Evolutionary conservation across 2,329 filamentous ascomycete genomes (phyloP).

Genomic region (Verticillium nubilum): DNA sequence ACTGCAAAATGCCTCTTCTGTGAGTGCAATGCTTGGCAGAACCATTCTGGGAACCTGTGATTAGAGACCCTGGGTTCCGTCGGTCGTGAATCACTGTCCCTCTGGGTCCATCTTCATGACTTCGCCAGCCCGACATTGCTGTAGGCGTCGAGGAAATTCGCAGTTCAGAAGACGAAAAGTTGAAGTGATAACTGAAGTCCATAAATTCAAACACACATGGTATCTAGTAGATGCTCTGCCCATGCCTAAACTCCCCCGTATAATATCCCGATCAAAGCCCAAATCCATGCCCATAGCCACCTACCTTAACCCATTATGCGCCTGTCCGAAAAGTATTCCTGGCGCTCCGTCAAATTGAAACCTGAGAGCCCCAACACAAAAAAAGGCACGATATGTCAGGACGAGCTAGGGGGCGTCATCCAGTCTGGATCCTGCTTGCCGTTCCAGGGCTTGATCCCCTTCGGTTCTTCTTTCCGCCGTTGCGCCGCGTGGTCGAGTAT

Average conservation of each 20-base stretch:
- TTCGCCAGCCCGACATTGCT: too few species aligned
- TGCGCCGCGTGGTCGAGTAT: constrained; percentile 47
- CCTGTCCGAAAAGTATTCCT: neutral
- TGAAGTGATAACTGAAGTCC: neutral
- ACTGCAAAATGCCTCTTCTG: too few species aligned
- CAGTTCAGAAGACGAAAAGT: too few species aligned
- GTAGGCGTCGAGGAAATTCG: too few species aligned
- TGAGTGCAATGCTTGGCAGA: too few species aligned
- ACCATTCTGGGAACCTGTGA: too few species aligned
- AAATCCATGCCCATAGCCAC: neutral
- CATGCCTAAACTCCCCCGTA: neutral
- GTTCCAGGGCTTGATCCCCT: constrained; percentile 54
- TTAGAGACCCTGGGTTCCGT: too few species aligned
- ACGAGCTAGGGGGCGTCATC: constrained; percentile 17
- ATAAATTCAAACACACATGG: neutral
- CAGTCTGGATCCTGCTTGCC: constrained; percentile 55
- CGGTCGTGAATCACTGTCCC: too few species aligned
- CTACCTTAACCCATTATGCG: neutral
- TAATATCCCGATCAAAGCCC: neutral
- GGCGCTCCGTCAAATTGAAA: neutral
- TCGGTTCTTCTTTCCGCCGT: constrained; percentile 48
- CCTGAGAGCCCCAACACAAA: neutral
- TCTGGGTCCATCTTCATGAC: too few species aligned
- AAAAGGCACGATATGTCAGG: neutral
- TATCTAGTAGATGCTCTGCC: neutral